Percentiles rank a stretch among this genome's conserved stretches.
phyloP scores from a whole-genome alignment of 129 eudicot species.

The Erigeron canadensis region DNA sequence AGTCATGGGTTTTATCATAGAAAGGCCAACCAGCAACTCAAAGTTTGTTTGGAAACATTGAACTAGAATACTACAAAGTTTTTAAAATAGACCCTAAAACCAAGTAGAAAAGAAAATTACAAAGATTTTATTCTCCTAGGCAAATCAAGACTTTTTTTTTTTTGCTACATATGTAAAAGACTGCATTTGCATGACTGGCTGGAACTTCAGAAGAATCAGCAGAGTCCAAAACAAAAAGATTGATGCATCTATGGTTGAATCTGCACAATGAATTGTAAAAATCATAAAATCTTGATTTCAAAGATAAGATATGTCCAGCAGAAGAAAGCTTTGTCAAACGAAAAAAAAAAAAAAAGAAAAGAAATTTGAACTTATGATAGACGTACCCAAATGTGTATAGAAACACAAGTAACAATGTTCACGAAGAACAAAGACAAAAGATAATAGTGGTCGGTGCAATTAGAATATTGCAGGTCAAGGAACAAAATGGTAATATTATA shows the following conservation, averaged over 20 bases:
- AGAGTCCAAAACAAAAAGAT: conserved; percentile 88
- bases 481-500: not conserved
- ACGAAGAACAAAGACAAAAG: not conserved
- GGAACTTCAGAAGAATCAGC: conserved; percentile 94
- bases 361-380: not conserved
- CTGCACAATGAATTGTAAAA: conserved; percentile 88
- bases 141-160: conserved; percentile 42
- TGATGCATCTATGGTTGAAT: conserved; percentile 72
- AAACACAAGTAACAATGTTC: not conserved
- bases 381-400: not conserved
- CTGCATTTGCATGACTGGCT: conserved; percentile 73
- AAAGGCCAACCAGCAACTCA: conserved; percentile 36
- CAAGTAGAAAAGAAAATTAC: conserved; percentile 49
- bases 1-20: conserved; percentile 31
- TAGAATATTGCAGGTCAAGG: not conserved
- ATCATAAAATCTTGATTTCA: conserved; percentile 45
- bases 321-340: conserved; percentile 10
- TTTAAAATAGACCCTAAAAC: conserved; percentile 47
- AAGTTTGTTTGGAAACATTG: conserved; percentile 32
- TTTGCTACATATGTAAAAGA: conserved; percentile 67
- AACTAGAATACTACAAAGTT: conserved; percentile 38
- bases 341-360: conserved; percentile 11
- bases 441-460: not conserved
- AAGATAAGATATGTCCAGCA: conserved; percentile 23
- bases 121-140: conserved; percentile 53